These are phyloP conservation scores for Cenchrus americanus DNA, from an alignment of 176 grass and related monocot genomes.

Conservation along the genomic window DNA sequence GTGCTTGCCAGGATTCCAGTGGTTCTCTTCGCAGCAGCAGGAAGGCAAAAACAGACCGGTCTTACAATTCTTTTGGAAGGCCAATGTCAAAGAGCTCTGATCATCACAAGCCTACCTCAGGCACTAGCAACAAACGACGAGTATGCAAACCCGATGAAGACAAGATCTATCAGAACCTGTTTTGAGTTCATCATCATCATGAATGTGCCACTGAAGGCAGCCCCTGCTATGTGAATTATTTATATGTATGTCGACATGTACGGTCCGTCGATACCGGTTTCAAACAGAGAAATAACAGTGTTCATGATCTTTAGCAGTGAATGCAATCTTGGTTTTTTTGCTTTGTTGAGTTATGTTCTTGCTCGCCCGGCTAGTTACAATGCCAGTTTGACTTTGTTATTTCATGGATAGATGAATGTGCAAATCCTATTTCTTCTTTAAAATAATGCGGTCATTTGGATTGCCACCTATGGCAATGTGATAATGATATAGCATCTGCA, in stretches of 20 bases:
- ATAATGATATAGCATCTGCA: not conserved
- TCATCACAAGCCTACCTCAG: constrained; percentile 51
- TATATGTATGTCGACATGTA: not conserved
- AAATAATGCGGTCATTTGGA: not conserved
- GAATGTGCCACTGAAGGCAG: not conserved
- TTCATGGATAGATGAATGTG: not conserved
- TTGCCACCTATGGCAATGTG: not conserved
- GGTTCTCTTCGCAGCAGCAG: constrained; percentile 30
- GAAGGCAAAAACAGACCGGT: constrained; percentile 25
- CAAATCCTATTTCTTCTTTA: not conserved
- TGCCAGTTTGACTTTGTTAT: not conserved
- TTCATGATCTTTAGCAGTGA: not conserved
- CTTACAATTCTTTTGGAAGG: constrained; percentile 43
- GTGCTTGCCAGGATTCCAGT: constrained; percentile 34
- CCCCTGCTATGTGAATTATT: constrained; percentile 41
- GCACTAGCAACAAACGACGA: constrained; percentile 46
- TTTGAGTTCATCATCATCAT: constrained; percentile 31
- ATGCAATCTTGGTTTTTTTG: constrained; percentile 32
- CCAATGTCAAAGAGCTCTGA: constrained; percentile 75
- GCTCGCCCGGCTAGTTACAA: not conserved
- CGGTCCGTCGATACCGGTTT: constrained; percentile 15
- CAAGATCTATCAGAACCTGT: constrained; percentile 58
- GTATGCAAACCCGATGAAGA: constrained; percentile 60
- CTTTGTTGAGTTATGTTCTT: constrained; percentile 10
- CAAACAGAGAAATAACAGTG: constrained; percentile 32